A percentile compares a stretch with the other conserved stretches of the same genome.
Evolutionary conservation across 768 basidiomycete species (phyloP).

Genomic region (Rhodotorula paludigena): DNA sequence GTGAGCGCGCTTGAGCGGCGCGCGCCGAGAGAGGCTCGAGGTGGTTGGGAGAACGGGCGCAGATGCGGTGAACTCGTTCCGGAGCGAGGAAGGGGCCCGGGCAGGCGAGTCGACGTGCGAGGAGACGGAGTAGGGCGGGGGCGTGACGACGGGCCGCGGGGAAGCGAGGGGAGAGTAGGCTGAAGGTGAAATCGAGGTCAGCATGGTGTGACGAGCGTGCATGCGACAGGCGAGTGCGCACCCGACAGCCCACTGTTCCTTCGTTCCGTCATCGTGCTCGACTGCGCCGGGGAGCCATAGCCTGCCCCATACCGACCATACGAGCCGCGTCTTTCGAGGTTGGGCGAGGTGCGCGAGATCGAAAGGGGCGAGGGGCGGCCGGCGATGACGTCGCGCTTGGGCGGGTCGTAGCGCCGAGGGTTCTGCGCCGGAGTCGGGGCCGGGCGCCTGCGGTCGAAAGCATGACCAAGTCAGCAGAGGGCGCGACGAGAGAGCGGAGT

Average conservation of each 20-base stretch:
- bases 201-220: too few relatives aligned
- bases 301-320: background rate
- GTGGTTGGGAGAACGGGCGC: background rate
- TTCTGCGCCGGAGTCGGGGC: too few relatives aligned
- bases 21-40: background rate
- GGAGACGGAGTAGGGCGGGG: too few relatives aligned
- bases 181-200: too few relatives aligned
- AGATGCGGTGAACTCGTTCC: background rate
- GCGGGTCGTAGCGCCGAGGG: background rate
- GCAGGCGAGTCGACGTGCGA: background rate
- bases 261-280: too few relatives aligned
- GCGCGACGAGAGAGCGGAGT: too few relatives aligned
- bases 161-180: too few relatives aligned
- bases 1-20: conserved; percentile 2
- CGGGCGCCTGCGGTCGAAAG: background rate
- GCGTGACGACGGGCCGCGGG: too few relatives aligned
- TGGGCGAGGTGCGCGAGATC: background rate
- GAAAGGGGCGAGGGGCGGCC: background rate
- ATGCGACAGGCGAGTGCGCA: too few relatives aligned
- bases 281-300: too few relatives aligned
- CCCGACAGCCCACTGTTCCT: too few relatives aligned
- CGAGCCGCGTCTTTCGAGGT: background rate
- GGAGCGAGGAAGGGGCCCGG: background rate
- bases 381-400: background rate
- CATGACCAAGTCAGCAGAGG: background rate